A percentile compares a stretch with the other conserved stretches of the same genome.
Evolutionary conservation across 2,329 filamentous ascomycete genomes (phyloP).

Genomic region (Grosmannia clavigera): DNA sequence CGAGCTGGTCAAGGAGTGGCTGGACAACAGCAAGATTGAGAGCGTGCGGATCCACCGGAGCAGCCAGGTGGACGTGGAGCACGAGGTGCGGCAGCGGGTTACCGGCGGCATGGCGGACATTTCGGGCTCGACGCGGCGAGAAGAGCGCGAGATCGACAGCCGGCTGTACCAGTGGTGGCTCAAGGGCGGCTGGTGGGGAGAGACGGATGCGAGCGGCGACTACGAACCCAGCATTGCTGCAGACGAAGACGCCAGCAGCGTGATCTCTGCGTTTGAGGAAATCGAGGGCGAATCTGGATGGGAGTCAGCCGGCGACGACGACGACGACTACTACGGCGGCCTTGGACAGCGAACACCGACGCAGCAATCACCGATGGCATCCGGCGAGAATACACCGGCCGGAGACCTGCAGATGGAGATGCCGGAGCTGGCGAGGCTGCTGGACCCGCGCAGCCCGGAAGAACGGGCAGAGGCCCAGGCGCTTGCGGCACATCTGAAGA

Average conservation of each 20-base stretch:
- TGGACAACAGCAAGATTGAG: constrained; percentile 7
- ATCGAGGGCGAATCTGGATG: constrained; percentile 16
- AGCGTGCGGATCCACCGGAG: constrained; percentile 36
- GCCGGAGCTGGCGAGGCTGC: constrained; percentile 60
- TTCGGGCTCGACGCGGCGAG: constrained; percentile 9
- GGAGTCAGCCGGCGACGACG: constrained; percentile 29
- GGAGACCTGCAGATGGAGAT: constrained; percentile 52
- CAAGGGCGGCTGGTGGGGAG: constrained; percentile 72
- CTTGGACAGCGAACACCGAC: constrained; percentile 51
- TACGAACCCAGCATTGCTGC: constrained; percentile 49
- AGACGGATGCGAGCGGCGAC: constrained; percentile 66
- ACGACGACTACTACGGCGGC: constrained; percentile 27
- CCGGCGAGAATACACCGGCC: constrained; percentile 43
- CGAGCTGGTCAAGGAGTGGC: constrained; percentile 3
- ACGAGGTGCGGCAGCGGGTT: constrained; percentile 56
- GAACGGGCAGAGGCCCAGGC: constrained; percentile 71
- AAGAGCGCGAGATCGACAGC: constrained; percentile 57
- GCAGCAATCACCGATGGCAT: constrained; percentile 14
- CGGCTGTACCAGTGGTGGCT: constrained; percentile 80
- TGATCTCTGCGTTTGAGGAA: constrained; percentile 49
- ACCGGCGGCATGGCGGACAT: constrained; percentile 14
- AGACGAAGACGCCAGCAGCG: constrained; percentile 63
- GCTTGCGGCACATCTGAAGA: constrained; percentile 66
- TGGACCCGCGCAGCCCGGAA: constrained; percentile 67
- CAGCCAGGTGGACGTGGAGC: constrained; percentile 53